Percentiles rank a stretch among this genome's conserved stretches.
phyloP scores from a whole-genome alignment of 768 basidiomycete species.

The Auriculariales sp. region DNA sequence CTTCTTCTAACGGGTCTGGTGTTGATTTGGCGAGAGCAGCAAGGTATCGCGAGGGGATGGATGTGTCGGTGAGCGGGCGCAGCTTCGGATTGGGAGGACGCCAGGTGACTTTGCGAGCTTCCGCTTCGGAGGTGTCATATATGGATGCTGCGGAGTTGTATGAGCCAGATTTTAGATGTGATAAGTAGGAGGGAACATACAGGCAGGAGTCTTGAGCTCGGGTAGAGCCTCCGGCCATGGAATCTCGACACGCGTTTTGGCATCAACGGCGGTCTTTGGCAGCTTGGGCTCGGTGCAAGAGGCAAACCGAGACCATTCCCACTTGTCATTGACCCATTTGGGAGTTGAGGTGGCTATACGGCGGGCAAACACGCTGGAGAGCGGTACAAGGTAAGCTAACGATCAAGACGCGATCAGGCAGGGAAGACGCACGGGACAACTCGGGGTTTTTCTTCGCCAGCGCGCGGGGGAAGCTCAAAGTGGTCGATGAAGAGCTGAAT shows the following conservation, averaged over 20 bases:
- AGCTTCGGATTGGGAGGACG: conserved; percentile 37
- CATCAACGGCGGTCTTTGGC: conserved; percentile 29
- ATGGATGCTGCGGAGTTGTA: conserved; percentile 25
- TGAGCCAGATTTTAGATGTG: neutral
- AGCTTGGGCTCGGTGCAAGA: conserved; percentile 45
- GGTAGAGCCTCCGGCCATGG: conserved; percentile 52
- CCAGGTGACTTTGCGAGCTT: conserved; percentile 58
- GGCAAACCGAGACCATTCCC: conserved; percentile 61
- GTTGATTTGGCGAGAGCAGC: conserved; percentile 30
- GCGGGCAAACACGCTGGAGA: conserved; percentile 56
- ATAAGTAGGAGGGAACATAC: too few species aligned
- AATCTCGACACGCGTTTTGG: conserved; percentile 26
- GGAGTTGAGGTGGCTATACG: conserved; percentile 50
- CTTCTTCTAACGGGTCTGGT: conserved; percentile 30
- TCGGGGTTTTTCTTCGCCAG: conserved; percentile 21
- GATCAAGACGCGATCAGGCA: neutral
- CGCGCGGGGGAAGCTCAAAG: conserved; percentile 38
- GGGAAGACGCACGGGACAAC: conserved; percentile 30
- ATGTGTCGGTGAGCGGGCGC: conserved; percentile 17
- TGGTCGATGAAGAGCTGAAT: conserved; percentile 69
- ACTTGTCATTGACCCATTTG: conserved; percentile 44
- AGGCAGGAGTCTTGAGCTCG: too few species aligned
- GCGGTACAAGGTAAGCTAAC: conserved; percentile 1
- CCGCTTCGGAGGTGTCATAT: conserved; percentile 53
- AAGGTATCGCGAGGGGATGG: conserved; percentile 33